These are phyloP conservation scores for Aspergillus spinulosporus DNA, from an alignment of 2,329 filamentous ascomycete genomes.

Conservation along the genomic window DNA sequence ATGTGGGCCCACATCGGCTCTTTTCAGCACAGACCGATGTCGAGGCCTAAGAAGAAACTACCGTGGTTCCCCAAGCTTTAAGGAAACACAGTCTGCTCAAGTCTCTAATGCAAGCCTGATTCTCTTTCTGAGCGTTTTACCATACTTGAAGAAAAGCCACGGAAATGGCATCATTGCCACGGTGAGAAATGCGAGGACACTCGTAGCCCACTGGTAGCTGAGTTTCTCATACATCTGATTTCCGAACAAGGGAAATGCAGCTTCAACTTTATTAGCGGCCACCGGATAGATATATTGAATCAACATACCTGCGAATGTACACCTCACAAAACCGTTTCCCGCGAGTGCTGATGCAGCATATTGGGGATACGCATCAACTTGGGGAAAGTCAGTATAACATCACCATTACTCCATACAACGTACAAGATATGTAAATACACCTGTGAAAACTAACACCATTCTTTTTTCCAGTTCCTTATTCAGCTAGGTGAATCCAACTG, in stretches of 20 bases:
- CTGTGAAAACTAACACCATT: neutral
- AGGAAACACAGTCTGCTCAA: neutral
- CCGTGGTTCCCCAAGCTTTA: too few species aligned
- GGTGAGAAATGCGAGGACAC: constrained; percentile 38
- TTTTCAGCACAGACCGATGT: too few species aligned
- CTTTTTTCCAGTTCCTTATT: neutral
- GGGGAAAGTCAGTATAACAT: constrained; percentile 49
- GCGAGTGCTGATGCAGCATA: constrained; percentile 63
- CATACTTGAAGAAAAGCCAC: constrained; percentile 39
- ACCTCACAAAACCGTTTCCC: constrained; percentile 74
- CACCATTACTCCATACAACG: neutral
- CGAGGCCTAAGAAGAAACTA: too few species aligned
- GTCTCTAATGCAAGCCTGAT: constrained; percentile 22
- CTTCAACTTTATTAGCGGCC: constrained; percentile 31
- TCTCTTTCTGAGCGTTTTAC: constrained; percentile 31
- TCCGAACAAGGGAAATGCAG: constrained; percentile 71
- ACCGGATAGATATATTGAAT: too few species aligned
- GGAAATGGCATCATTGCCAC: constrained; percentile 40
- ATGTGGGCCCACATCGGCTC: too few species aligned
- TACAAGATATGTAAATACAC: neutral
- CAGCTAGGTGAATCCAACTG: neutral
- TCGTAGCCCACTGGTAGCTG: constrained; percentile 41
- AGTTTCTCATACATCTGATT: constrained; percentile 43
- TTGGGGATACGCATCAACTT: constrained; percentile 59
- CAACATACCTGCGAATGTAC: constrained; percentile 60